Percentiles rank a stretch among this genome's conserved stretches.
Conservation (phyloP, 495 filamentous ascomycete genomes). For the Aspergillus haitiensis region DNA sequence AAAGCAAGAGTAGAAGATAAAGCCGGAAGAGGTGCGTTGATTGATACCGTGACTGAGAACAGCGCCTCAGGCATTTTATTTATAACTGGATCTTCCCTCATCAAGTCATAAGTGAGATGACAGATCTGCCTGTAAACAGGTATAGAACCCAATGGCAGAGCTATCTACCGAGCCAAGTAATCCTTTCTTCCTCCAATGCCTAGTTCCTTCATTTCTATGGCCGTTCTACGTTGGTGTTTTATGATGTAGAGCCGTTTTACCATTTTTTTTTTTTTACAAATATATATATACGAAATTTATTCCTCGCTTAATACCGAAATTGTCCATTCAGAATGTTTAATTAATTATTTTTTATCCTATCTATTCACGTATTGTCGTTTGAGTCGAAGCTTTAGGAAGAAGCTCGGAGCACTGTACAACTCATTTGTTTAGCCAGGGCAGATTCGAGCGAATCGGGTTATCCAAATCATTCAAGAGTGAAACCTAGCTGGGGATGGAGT, state of each 20-base stretch:
- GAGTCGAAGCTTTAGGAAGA: neutral
- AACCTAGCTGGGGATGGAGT: neutral
- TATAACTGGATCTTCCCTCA: neutral
- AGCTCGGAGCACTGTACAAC: neutral
- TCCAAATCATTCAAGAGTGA: neutral
- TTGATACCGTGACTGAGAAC: neutral
- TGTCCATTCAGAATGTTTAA: neutral
- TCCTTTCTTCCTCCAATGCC: no score
- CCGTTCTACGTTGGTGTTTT: no score
- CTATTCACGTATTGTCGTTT: neutral
- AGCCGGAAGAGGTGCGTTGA: neutral
- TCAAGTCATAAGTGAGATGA: neutral
- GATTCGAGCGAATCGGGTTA: neutral
- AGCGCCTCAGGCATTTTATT: conserved; percentile 9
- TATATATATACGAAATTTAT: no score
- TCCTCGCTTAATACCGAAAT: no score
- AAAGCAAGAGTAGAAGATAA: neutral
- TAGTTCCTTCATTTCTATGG: no score
- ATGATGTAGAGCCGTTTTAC: no score
- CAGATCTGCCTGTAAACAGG: no score
- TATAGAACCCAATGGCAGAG: no score
- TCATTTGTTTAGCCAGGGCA: neutral
- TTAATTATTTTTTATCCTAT: conserved; percentile 6
- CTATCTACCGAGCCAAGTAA: no score
- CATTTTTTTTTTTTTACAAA: no score